Evolutionary conservation across 2,329 filamentous ascomycete genomes (phyloP).

Genomic region (Chaetomium sp.): DNA sequence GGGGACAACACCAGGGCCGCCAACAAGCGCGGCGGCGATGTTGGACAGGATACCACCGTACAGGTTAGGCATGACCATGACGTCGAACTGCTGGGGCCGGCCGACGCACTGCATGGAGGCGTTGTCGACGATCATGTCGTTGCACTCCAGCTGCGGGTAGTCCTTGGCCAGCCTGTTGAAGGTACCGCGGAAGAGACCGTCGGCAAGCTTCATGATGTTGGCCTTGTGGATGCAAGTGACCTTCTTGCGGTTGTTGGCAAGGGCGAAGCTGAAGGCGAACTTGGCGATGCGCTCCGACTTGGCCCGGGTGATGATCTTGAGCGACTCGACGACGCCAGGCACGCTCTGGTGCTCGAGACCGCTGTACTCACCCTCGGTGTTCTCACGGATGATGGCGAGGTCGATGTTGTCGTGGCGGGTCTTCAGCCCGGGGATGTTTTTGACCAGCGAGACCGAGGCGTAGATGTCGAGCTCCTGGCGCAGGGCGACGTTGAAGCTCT

Average conservation of each 20-base stretch:
- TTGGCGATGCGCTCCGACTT: slow-evolving; percentile 99
- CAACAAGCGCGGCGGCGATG: slow-evolving; percentile 95
- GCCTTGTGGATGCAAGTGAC: slow-evolving; percentile 99
- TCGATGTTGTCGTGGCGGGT: slow-evolving; percentile 97
- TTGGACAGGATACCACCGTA: slow-evolving; percentile 99
- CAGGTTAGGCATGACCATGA: slow-evolving; percentile 99
- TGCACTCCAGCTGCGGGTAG: slow-evolving; percentile 92
- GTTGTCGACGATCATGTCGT: slow-evolving; percentile 99
- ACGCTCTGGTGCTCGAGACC: slow-evolving; percentile 99
- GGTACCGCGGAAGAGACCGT: slow-evolving; percentile 97
- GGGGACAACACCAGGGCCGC: slow-evolving; percentile 93
- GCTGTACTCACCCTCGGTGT: slow-evolving; percentile 99
- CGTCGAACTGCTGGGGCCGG: slow-evolving; percentile 95
- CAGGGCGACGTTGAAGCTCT: slow-evolving; percentile 99
- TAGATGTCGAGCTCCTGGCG: slow-evolving; percentile 99
- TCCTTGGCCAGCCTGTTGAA: slow-evolving; percentile 93
- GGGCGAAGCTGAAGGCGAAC: slow-evolving; percentile 96
- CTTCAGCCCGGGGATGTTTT: slow-evolving; percentile 98
- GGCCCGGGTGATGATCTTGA: slow-evolving; percentile 99
- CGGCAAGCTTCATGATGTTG: slow-evolving; percentile 99
- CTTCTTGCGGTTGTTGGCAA: slow-evolving; percentile 99
- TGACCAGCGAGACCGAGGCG: slow-evolving; percentile 95
- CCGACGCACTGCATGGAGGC: slow-evolving; percentile 99
- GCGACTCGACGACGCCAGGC: slow-evolving; percentile 92
- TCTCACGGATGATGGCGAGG: slow-evolving; percentile 99